Conservation (phyloP, 352 stramenopile genomes). For the Peronospora farinosa region DNA sequence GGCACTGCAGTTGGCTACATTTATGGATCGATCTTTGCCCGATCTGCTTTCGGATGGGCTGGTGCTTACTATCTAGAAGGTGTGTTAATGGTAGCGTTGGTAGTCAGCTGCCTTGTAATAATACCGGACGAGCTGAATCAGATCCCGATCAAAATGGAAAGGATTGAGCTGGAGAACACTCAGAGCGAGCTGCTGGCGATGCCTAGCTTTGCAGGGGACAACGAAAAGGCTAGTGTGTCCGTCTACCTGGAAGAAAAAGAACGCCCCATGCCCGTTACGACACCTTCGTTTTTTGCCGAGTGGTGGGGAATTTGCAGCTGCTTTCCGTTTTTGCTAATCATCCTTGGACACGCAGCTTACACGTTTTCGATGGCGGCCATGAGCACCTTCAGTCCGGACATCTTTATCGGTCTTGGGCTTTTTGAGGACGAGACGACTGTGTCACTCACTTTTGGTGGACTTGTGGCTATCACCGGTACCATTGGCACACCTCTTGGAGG, state of each 20-base stretch:
- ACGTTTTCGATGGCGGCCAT: slow-evolving; percentile 84
- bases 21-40: slow-evolving; percentile 72
- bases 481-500: slow-evolving; percentile 86
- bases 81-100: slow-evolving; percentile 73
- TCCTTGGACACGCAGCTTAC: slow-evolving; percentile 81
- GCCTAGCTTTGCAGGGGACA: slow-evolving; percentile 17
- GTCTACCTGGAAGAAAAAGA: slow-evolving; percentile 30
- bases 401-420: slow-evolving; percentile 88
- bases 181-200: slow-evolving; percentile 13
- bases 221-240: slow-evolving; percentile 21
- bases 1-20: slow-evolving; percentile 89
- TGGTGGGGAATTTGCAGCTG: slow-evolving; percentile 65
- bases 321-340: slow-evolving; percentile 71
- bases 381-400: slow-evolving; percentile 80
- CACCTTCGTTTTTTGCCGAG: slow-evolving; percentile 43
- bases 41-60: slow-evolving; percentile 60
- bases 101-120: slow-evolving; percentile 54
- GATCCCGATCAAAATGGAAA: slow-evolving; percentile 32
- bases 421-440: slow-evolving; percentile 80
- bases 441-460: slow-evolving; percentile 79
- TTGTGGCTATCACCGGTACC: slow-evolving; percentile 79
- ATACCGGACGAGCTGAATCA: slow-evolving; percentile 55
- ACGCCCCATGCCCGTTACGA: slow-evolving; percentile 6
- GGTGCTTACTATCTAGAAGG: slow-evolving; percentile 85
- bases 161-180: slow-evolving; percentile 21